phyloP scores from a whole-genome alignment of 2,329 filamentous ascomycete species.

The Colletotrichum sp. region DNA sequence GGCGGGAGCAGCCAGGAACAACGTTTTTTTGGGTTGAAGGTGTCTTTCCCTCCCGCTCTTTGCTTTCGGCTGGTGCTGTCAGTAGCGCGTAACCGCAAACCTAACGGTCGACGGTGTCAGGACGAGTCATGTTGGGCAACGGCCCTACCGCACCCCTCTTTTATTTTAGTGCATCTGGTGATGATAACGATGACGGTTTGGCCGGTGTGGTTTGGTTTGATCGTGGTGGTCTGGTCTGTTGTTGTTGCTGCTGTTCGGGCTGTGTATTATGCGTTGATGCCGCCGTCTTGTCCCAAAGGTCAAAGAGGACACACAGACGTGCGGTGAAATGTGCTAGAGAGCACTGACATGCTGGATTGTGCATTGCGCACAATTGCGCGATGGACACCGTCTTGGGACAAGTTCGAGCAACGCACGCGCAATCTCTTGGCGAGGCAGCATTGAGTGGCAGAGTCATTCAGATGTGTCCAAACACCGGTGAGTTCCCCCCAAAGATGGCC shows the following conservation, averaged over 20 bases:
- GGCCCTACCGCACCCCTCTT: constrained; percentile 3
- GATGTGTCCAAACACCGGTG: background rate
- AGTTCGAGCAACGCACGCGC: background rate
- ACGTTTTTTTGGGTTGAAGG: background rate
- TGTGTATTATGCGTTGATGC: background rate
- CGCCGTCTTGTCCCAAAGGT: background rate
- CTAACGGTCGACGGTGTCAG: constrained; percentile 12
- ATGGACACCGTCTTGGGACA: constrained; percentile 17
- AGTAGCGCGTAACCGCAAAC: constrained; percentile 12
- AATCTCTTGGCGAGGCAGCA: background rate
- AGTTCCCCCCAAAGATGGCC: background rate
- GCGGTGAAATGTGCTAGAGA: background rate
- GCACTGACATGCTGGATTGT: background rate
- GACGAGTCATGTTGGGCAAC: constrained; percentile 17
- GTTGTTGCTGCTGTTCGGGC: background rate
- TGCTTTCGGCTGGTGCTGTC: constrained; percentile 3
- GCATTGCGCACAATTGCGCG: constrained; percentile 7
- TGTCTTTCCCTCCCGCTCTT: background rate
- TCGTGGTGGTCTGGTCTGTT: constrained; percentile 15
- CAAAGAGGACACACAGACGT: background rate
- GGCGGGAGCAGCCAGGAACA: background rate
- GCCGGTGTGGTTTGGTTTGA: background rate
- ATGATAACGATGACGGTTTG: background rate
- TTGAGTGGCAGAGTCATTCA: constrained; percentile 17
- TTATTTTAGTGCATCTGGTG: background rate